These are phyloP conservation scores for Porcisia hertigi DNA, from an alignment of 208 protist species.

Conservation along the genomic window DNA sequence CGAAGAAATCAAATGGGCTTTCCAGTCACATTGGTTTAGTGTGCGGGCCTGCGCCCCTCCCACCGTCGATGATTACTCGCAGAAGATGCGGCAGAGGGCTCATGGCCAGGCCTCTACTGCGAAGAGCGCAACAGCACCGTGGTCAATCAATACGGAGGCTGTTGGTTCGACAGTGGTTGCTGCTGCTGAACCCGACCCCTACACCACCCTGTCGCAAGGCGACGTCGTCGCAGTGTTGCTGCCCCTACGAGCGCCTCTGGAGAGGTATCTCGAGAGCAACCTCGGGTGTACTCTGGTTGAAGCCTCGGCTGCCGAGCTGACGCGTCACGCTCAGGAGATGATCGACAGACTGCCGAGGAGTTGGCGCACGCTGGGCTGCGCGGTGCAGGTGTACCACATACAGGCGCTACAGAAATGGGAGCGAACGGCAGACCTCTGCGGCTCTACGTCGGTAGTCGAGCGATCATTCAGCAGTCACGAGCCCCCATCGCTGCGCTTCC, in stretches of 20 bases:
- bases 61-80: background rate
- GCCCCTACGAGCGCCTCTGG: constrained; percentile 45
- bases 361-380: constrained; percentile 63
- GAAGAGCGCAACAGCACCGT: background rate
- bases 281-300: constrained; percentile 1
- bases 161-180: background rate
- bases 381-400: constrained; percentile 69
- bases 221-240: constrained; percentile 69
- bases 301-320: constrained; percentile 2
- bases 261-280: constrained; percentile 32
- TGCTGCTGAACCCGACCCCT: constrained; percentile 20
- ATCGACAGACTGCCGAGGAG: constrained; percentile 31
- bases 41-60: background rate
- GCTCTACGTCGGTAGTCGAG: constrained; percentile 18
- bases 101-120: background rate
- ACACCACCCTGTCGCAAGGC: constrained; percentile 43
- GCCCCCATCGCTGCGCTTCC: constrained; percentile 35
- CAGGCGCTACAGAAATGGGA: constrained; percentile 27
- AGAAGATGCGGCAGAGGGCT: background rate
- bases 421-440: constrained; percentile 38
- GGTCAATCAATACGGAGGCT: background rate
- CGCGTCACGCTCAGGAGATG: constrained; percentile 7
- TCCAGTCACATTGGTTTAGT: background rate
- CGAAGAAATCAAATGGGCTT: background rate
- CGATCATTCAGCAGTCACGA: background rate